Evolutionary conservation across 2,329 filamentous ascomycete genomes (phyloP), one percentile per base, ranked within the genome.

Genomic region (Penicillium sp.): DNA sequence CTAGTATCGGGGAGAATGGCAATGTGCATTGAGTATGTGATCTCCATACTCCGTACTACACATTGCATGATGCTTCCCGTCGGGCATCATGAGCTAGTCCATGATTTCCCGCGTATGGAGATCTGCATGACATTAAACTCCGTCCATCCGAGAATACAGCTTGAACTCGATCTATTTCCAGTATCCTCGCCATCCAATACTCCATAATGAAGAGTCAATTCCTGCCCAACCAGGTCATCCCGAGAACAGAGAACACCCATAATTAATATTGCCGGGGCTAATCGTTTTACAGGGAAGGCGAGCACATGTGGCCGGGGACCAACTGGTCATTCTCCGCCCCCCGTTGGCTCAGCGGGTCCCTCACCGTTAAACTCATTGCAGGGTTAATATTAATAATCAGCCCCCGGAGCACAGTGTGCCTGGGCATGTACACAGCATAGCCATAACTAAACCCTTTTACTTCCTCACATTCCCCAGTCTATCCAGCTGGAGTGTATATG

Each of bases 231-330:
- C 17, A 5, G 33, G 8, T 28, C 7, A 38, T 44, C 24, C 49
- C 38, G 38, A 40, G n/a, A 56, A 38, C 44, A 28, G 38, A 40
- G n/a, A 56, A 38, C 44, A 28, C 37, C 50, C 47, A 55, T 66
- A 45, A 26, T 3, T 26, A 3, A 26, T 26, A 4, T 28, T 28
- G 60, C 58, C 65, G 59, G 58, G 54, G 55, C 49, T 38, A 58
- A 50, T 51, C 35, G 54, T 60, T 65, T 62, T 62, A 58, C 56
- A 60, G 50, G 53, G 24, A 49, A 55, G 30, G 50, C 17, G 35
- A 47, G 58, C 58, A 54, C 63, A 63, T 56, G 58, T 33, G 62
- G 59, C 59, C 64, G 64, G 59, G 61, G 65, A 66, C 22, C 10
- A 42, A 13, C 22, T 40, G 24, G 24, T 44, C 1, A 17, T 64